Evolutionary conservation across 176 grass and related monocot species (phyloP), one percentile per base, ranked within the genome.

Genomic region (Stipa capillata): DNA sequence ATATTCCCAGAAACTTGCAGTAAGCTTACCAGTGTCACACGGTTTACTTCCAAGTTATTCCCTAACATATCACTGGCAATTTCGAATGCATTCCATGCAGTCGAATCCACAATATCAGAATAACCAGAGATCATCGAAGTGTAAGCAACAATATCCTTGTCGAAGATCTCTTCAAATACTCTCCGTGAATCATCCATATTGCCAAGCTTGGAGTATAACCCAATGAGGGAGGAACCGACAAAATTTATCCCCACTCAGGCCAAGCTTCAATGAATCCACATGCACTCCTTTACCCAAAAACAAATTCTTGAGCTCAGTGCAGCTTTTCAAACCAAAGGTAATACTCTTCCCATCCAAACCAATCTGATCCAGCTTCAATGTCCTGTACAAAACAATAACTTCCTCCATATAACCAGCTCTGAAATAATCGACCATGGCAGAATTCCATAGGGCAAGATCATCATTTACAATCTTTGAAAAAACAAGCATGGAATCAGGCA

Each of bases 281-380:
- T 89, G 87, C 10, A 89, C 48, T 63, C 64, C 72, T 66, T 74
- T 85, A 40, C 77, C 87, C 60, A 85, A 25, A 28, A 48, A 31
- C 60, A 82, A 27, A 34, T 78, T 64, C 25, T 34, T 69, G 14
- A 89, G 78, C 35, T 77, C 63, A 33, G 61, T 65, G 33, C 87
- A 89, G 80, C 82, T 81, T 73, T 89, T 89, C 56, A 89, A 82
- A 62, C 72, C 71, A 73, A 89, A 89, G 57, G 83, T 85, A 85
- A 89, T 39, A 49, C 56, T 28, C 65, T 69, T 77, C 50, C 59
- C 84, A 57, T 78, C 72, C 27, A 89, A 17, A 20, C 55, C 28
- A 41, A 82, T 77, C 27, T 43, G 53, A 4, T 23, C 4, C 58
- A 23, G 20, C 79, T 73, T 89, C 52, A 85, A 72, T 18, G 40